Evolutionary conservation across 2,329 filamentous ascomycete species (phyloP).

Genomic region (Exophiala xenobiotica): DNA sequence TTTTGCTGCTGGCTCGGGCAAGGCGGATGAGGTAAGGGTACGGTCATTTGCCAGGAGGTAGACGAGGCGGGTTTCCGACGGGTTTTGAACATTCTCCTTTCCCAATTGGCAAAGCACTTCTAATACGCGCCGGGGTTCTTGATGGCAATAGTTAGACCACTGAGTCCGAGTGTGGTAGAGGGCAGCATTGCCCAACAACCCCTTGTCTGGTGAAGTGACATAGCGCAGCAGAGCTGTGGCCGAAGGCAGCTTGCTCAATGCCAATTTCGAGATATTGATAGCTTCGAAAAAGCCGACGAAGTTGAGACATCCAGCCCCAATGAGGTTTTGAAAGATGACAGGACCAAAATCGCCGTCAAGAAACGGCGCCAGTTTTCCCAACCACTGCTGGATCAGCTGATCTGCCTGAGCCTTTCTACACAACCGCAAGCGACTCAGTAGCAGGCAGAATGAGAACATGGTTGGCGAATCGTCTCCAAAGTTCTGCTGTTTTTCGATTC

Average conservation of each 20-base stretch:
- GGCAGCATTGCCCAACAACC: conserved; percentile 4
- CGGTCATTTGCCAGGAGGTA: conserved; percentile 7
- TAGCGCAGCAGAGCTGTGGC: conserved; percentile 35
- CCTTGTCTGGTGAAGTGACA: conserved; percentile 27
- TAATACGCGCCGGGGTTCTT: conserved; percentile 36
- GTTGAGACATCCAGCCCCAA: conserved; percentile 47
- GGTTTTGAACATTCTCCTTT: conserved; percentile 31
- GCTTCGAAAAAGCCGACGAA: conserved; percentile 40
- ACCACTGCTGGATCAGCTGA: conserved; percentile 43
- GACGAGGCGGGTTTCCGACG: conserved; percentile 7
- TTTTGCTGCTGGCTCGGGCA: conserved; percentile 9
- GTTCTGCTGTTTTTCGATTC: conserved; percentile 38
- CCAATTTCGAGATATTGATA: conserved; percentile 11
- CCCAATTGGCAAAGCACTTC: conserved; percentile 33
- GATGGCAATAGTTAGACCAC: conserved; percentile 33
- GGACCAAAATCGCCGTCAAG: conserved; percentile 36
- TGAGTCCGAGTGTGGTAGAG: conserved; percentile 19
- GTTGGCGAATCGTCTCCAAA: conserved; percentile 34
- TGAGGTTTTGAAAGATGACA: conserved; percentile 40
- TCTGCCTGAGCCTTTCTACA: conserved; percentile 48
- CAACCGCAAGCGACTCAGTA: conserved; percentile 44
- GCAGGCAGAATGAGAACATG: conserved; percentile 38
- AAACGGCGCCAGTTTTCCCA: conserved; percentile 39
- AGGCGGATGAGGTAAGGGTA: conserved; percentile 2
- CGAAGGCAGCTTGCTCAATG: conserved; percentile 16